Base-by-base conservation (phyloP, 345 rosid genomes). In the Laguncularia racemosa region DNA sequence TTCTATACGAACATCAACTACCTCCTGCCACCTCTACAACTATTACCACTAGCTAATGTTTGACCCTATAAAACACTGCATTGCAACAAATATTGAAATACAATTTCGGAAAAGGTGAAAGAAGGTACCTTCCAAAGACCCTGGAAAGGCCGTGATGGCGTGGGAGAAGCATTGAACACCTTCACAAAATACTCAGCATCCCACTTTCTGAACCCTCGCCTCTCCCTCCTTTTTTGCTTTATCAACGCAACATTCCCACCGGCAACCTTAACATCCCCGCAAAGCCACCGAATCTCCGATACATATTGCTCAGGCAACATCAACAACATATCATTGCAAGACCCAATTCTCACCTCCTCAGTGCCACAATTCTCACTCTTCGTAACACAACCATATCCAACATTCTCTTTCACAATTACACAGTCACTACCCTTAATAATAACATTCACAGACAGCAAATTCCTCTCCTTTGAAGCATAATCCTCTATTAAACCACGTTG, bases 71-170 rank as follows among this genome's bases (percentile, higher is more conserved):
- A 17, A 18, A 11, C 13, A 52, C 14, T 45, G 50, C 6, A 33
- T 7, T 9, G 9, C 7, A 33, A 33, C 40, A 33, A 33, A 33
- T 33, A 33, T 33, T 33, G 15, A 16, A 5, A 11, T 59, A 55
- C 10, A 12, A 3, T 18, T 20, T 43, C 2, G 43, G 18, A 6
- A 48, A 12, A 53, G 19, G 33, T 20, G 43, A 23, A 54, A 58
- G 26, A 47, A 60, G 55, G 62, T 64, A 83, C 90, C 96, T 85
- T 85, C 92, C 90, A 85, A n/a, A 85, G 69, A 17, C 93, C 96
- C 70, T 88, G 93, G 69, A 88, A 67, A 3, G 90, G 96, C 47
- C 79, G 79, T 11, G 70, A 49, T 0, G 61, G 55, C 3, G 82
- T 83, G 44, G 96, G 86, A 0, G 76, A 81, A 71, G 63, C 85